Base-by-base conservation (phyloP, 1,284 basidiomycete genomes). In the Ceratobasidium sp. region DNA sequence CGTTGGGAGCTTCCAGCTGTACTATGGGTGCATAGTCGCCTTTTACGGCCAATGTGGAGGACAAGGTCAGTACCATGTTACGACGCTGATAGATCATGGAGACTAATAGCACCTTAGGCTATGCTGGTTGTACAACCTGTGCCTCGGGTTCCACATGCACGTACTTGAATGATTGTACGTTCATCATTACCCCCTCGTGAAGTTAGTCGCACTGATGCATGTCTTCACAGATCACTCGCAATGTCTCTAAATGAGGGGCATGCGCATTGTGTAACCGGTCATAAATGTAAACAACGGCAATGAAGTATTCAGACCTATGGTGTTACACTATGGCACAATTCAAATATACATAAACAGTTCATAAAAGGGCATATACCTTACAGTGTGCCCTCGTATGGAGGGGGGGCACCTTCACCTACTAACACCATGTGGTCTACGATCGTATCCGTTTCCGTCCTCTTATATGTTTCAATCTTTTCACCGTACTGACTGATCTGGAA, bases 391-490 rank as follows among this genome's bases (percentile, higher is more conserved):
- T 72, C 69, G 18, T 72, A 72, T 25, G 58, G 44, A 14, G 69
- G 58, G 16, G 69, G 69, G 9, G 69, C 69, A 18, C 69, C 69
- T n/a, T 62, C 40, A 25, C 91, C 91, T 2, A 83, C 83, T 7
- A 92, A 82, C 18, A 86, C 78, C 81, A 89, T 83, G 74, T 85
- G 81, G 77, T 95, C 91, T 40, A 93, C 75, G 25, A 92, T 83
- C 72, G 87, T 86, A 51, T 89, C 88, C 62, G 87, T 83, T 78
- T 94, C 91, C 6, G 89, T 88, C n/a, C 90, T 86, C 81, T 97
- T 96, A 81, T 92, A 95, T 23, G 95, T 96, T 77, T 85, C 83
- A 77, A 98, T 92, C 3, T 86, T 92, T 83, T 96, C 94, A 28
- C 95, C 96, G 78, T 87, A 98, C 73, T 95, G 87, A 3, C 89